Evolutionary conservation across 257 asterid genomes (phyloP).

Genomic region (Capsicum baccatum): DNA sequence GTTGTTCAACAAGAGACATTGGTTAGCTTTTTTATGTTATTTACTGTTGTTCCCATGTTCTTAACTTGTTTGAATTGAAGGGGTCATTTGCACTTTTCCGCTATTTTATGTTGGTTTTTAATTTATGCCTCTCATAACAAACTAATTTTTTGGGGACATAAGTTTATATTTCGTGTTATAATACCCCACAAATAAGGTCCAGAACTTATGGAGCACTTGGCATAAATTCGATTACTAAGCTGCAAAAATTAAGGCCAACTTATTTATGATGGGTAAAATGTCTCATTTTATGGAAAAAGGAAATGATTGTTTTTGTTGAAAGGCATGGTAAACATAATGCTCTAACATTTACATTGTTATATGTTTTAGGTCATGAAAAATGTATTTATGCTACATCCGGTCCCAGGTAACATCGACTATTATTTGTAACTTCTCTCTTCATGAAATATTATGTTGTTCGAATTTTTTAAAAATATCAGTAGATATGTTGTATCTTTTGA

Average conservation of each 20-base stretch:
- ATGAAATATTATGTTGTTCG: background rate
- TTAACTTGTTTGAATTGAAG: too few relatives aligned
- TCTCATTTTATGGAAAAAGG: background rate
- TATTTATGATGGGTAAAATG: background rate
- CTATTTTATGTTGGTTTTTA: too few relatives aligned
- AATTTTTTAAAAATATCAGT: background rate
- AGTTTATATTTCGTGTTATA: too few relatives aligned
- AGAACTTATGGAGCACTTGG: background rate
- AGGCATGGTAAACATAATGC: background rate
- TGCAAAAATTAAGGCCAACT: background rate
- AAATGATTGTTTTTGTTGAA: background rate
- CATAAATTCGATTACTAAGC: background rate
- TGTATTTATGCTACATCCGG: conserved; percentile 54
- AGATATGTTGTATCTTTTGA: background rate
- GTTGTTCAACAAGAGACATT: background rate
- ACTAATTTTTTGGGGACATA: too few relatives aligned
- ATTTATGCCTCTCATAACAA: too few relatives aligned
- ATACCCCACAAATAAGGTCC: too few relatives aligned
- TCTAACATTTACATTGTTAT: background rate
- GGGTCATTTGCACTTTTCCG: too few relatives aligned
- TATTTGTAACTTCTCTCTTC: background rate
- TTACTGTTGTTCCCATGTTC: too few relatives aligned
- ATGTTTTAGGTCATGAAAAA: conserved; percentile 56
- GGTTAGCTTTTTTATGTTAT: too few relatives aligned
- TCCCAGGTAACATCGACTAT: background rate